Evolutionary conservation across 495 filamentous ascomycete species (phyloP).

Genomic region (Podospora comata): DNA sequence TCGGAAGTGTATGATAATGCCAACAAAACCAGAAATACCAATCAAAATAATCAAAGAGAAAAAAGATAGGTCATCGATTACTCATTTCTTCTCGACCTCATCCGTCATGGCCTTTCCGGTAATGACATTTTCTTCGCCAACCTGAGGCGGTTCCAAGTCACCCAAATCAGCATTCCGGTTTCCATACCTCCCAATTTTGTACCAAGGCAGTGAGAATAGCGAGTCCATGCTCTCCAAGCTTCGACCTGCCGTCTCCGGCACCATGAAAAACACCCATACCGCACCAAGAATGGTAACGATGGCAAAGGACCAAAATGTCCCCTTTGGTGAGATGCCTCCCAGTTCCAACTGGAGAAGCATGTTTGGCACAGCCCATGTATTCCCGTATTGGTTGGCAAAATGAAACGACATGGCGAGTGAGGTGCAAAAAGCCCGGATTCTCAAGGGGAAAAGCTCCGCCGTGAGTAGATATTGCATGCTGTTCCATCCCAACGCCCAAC

Average conservation of each 20-base stretch:
- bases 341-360: conserved; percentile 49
- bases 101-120: conserved; percentile 11
- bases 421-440: conserved; percentile 50
- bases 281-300: conserved; percentile 58
- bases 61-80: not conserved
- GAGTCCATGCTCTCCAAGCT: conserved; percentile 63
- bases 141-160: conserved; percentile 30
- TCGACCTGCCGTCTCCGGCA: conserved; percentile 66
- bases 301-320: conserved; percentile 65
- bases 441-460: conserved; percentile 69
- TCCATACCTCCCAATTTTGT: conserved; percentile 59
- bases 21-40: too few relatives aligned
- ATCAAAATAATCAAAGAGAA: not conserved
- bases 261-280: conserved; percentile 57
- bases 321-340: conserved; percentile 50
- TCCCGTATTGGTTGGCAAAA: conserved; percentile 72
- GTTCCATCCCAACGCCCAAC: conserved; percentile 76
- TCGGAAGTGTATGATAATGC: not conserved
- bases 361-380: conserved; percentile 55
- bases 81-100: conserved; percentile 16
- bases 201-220: conserved; percentile 66
- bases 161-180: conserved; percentile 53
- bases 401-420: conserved; percentile 57
- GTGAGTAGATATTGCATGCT: conserved; percentile 73
- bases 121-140: conserved; percentile 27